Percentiles rank a stretch among this genome's conserved stretches.
phyloP scores from a whole-genome alignment of 2,329 filamentous ascomycete genomes.

The Lecanicillium sp. region DNA sequence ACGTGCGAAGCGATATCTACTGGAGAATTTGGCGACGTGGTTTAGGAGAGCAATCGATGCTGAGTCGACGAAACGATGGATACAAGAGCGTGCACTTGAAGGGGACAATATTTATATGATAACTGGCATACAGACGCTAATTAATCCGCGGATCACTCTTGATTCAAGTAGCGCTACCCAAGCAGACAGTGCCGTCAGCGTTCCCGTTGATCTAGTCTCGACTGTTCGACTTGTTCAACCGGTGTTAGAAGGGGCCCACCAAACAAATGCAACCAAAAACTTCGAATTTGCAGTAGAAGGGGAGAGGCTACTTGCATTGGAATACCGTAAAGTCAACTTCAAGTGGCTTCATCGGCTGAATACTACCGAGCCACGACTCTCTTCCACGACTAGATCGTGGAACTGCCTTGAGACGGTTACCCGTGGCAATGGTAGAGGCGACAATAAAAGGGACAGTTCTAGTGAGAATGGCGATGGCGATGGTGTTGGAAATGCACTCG shows the following conservation, averaged over 20 bases:
- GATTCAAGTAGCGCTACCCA: background rate
- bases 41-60: background rate
- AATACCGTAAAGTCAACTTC: conserved; percentile 3
- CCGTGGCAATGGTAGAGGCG: conserved; percentile 1
- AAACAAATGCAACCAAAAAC: background rate
- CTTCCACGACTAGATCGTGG: background rate
- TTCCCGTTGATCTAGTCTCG: background rate
- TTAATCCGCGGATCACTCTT: conserved; percentile 1
- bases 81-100: conserved; percentile 1
- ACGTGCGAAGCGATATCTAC: background rate
- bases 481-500: background rate
- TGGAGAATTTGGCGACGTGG: background rate
- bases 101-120: conserved; percentile 1
- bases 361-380: background rate
- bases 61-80: conserved; percentile 1
- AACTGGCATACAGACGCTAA: conserved; percentile 1
- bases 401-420: conserved; percentile 1
- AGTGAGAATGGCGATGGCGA: background rate
- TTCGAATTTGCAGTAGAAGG: background rate
- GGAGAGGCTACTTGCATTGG: conserved; percentile 1
- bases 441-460: background rate
- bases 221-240: background rate
- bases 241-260: background rate
- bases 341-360: background rate
- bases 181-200: background rate